Base-by-base conservation (phyloP, 2,329 filamentous ascomycete genomes). In the Escovopsis sp. region DNA sequence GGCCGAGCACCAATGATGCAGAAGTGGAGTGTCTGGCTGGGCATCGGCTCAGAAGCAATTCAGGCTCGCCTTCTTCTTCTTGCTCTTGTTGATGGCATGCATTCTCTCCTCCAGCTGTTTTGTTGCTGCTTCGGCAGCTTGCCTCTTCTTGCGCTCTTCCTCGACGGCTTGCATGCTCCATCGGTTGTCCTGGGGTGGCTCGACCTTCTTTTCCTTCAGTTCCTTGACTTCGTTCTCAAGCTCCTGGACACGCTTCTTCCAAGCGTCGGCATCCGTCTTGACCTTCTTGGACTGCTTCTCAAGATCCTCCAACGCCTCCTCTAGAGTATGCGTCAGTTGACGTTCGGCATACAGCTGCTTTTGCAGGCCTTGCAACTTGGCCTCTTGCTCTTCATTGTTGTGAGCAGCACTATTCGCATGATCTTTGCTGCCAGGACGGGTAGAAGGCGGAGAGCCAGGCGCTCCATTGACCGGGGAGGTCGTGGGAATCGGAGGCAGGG, bases 321-420 rank as follows among this genome's bases (percentile, higher is more conserved):
- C 90, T 27, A 98, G 71, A 2, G 88, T 96, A 33, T 84, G 79
- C 1, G 88, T 98, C 39, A 98, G 76, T 56, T 96, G 88, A 55
- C 93, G 93, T 66, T 98, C 90, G 4, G 90, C 90, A 44, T 82
- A 80, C 17, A 98, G 71, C 52, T 96, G 86, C 65, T 94, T 96
- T 66, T 98, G 88, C 43, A 98, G 93, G 6, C 85, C 92, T 40
- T 82, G 79, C 52, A 98, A 92, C 43, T 87, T 86, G 30, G 84
- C 82, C 54, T 98, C 90, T 55, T 94, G 87, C 48, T 98, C 90
- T 51, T 96, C 88, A 40, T 88, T 75, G 44, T 93, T 71, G 49
- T 94, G 87, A 34, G 78, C 73, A 39, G 79, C 71, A 9, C 21
- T 25, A 35, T 63, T 65, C 33, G 59, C 40, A 33, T 57, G 70